Conservation (phyloP, 1,139 yeast genomes). For the Saccharomycopsis crataegensis region DNA sequence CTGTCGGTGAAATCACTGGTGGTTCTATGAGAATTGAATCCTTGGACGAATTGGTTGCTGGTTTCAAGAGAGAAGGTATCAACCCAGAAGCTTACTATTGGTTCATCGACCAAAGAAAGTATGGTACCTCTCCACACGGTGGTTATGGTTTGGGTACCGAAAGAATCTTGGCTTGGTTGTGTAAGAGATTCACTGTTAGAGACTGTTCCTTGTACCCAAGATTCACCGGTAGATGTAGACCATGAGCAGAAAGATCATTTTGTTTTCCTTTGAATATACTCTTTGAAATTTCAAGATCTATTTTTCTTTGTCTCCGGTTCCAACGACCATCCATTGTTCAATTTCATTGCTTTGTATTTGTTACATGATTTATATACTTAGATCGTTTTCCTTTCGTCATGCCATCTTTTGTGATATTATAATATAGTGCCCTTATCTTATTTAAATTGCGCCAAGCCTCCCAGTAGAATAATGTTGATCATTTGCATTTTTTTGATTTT, state of each 20-base stretch:
- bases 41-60: constrained; percentile 75
- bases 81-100: constrained; percentile 80
- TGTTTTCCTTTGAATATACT: neutral
- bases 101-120: constrained; percentile 92
- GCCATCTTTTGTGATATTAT: too few species aligned
- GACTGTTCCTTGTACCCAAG: constrained; percentile 98
- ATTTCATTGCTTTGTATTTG: neutral
- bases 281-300: neutral
- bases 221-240: constrained; percentile 95
- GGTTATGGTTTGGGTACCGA: constrained; percentile 99
- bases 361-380: too few species aligned
- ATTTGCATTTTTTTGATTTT: too few species aligned
- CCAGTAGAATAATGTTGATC: too few species aligned
- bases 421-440: too few species aligned
- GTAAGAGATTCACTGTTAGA: constrained; percentile 95
- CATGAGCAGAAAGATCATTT: constrained; percentile 35
- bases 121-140: constrained; percentile 98
- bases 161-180: constrained; percentile 96
- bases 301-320: neutral
- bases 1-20: constrained; percentile 96
- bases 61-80: constrained; percentile 87
- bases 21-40: constrained; percentile 96
- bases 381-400: too few species aligned
- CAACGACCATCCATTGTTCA: too few species aligned
- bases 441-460: too few species aligned